phyloP scores from a whole-genome alignment of 2,329 filamentous ascomycete species.

The Incumbomyces delicatus region DNA sequence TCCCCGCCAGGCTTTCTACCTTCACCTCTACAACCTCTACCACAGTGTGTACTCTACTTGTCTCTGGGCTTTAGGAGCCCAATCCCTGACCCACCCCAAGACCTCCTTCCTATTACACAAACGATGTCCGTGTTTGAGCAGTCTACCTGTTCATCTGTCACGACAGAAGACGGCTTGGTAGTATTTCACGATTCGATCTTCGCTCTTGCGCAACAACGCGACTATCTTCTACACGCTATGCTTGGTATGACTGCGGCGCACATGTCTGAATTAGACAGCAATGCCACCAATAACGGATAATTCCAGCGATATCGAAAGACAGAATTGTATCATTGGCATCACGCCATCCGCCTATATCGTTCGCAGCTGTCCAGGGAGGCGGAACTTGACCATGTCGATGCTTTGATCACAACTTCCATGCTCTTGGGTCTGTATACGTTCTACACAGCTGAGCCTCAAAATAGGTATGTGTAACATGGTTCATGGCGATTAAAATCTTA shows the following conservation, averaged over 20 bases:
- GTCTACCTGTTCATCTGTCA: background rate
- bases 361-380: background rate
- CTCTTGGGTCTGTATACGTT: background rate
- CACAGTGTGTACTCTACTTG: background rate
- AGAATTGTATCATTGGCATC: background rate
- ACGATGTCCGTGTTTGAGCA: background rate
- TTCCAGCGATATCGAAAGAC: background rate
- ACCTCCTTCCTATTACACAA: background rate
- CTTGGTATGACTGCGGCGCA: background rate
- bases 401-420: background rate
- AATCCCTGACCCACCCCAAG: background rate
- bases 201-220: background rate
- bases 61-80: background rate
- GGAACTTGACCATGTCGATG: background rate
- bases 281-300: background rate
- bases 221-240: background rate
- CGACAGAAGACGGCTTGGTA: background rate
- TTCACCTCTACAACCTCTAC: too few species aligned
- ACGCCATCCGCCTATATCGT: background rate
- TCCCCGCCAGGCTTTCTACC: too few species aligned
- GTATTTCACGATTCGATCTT: slow-evolving; percentile 1
- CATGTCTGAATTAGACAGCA: background rate
- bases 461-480: background rate
- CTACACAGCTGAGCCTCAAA: background rate
- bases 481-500: background rate